Evolutionary conservation across 768 basidiomycete genomes (phyloP), one percentile per base, ranked within the genome.

Genomic region (Fomitopsis serialis): DNA sequence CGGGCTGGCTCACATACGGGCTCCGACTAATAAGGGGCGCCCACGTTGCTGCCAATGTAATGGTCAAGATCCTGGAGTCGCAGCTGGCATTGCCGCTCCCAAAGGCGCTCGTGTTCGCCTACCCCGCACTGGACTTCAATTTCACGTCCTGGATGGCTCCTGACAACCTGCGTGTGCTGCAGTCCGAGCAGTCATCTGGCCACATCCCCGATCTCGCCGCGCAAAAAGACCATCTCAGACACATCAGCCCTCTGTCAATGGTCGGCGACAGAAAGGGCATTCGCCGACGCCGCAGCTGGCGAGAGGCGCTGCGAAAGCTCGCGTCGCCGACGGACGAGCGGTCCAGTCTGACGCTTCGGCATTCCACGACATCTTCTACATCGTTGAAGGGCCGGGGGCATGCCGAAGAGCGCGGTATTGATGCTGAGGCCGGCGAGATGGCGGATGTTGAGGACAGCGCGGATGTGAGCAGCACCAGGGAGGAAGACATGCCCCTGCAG

Each of bases 121-220:
- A 98, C 68, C 82, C 95, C 0, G 89, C 89, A 23, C 78, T 98
- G 43, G 95, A 98, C 68, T 98, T 99, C 74, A 98, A 98, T 68
- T 98, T 96, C 63, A 93, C 92, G 0, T 96, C 94, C 21, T 98
- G 96, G 96, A 93, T 94, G 92, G 80, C 89, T 0, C 83, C 84
- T 9, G 79, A 79, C 19, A 84, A 98, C 67, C 75, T 98, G 52
- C 84, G 82, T 4, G 87, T 96, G 25, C 75, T 98, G 13, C 81
- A 88, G 50, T 81, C 87, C 2, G 95, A 98, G 66, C 90, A 92
- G 64, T 93, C 92, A 1, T 85, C 88, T 13, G 82, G 87, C 0
- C 81, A 90, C 67, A 74, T 98, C 13, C 80, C 87, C 24, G 85
- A 86, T 0, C 70, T 95, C 36, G 86, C 81, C 9, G 79, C 83